Percentiles rank a stretch among this genome's conserved stretches.
phyloP scores from a whole-genome alignment of 2,329 filamentous ascomycete genomes.

The Didymella lethalis region DNA sequence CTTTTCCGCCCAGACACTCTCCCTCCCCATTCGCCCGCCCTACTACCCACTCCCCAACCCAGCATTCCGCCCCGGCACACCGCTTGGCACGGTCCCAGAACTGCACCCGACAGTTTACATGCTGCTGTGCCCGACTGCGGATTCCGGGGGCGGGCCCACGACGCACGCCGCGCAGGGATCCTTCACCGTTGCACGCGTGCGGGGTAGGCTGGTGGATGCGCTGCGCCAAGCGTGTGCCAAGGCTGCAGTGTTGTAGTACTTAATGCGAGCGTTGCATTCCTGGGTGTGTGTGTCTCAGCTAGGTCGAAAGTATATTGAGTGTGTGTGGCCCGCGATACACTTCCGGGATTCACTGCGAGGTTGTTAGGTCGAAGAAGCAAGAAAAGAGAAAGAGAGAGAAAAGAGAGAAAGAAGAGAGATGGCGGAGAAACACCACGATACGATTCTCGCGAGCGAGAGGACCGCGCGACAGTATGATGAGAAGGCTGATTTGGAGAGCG shows the following conservation, averaged over 20 bases:
- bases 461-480: slow-evolving; percentile 27
- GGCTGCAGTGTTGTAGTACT: slow-evolving; percentile 1
- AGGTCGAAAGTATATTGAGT: too few species aligned
- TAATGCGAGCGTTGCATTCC: slow-evolving; percentile 13
- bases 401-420: not conserved
- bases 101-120: slow-evolving; percentile 1
- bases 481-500: slow-evolving; percentile 27
- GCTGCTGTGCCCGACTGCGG: not conserved
- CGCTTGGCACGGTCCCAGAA: slow-evolving; percentile 16
- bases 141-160: not conserved
- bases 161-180: slow-evolving; percentile 4
- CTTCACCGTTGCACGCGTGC: slow-evolving; percentile 27
- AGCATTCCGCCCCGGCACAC: slow-evolving; percentile 10
- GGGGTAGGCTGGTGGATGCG: slow-evolving; percentile 33
- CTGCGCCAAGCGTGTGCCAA: slow-evolving; percentile 26
- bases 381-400: slow-evolving; percentile 5
- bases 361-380: too few species aligned
- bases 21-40: not conserved
- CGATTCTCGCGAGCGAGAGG: slow-evolving; percentile 29
- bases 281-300: not conserved
- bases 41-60: not conserved
- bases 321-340: too few species aligned
- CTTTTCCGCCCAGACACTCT: slow-evolving; percentile 11
- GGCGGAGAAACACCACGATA: slow-evolving; percentile 1
- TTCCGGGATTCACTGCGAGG: not conserved